Evolutionary conservation across 2,329 filamentous ascomycete genomes (phyloP).

Genomic region (Metarhizium anisopliae): DNA sequence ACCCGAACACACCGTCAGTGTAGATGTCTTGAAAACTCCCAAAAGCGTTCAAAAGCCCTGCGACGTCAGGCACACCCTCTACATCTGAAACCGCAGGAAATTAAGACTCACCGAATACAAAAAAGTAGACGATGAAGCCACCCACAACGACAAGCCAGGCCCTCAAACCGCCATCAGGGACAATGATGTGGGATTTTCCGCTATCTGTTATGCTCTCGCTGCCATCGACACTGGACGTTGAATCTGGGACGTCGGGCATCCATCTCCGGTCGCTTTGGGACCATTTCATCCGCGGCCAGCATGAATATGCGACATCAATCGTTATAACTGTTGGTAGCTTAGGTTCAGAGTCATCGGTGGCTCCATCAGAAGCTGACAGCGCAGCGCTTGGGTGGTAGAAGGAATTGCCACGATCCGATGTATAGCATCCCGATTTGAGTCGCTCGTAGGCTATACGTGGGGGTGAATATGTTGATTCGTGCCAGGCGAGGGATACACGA

Average conservation of each 20-base stretch:
- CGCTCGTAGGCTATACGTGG: background rate
- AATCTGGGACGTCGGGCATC: background rate
- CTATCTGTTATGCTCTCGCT: background rate
- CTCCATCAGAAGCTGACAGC: background rate
- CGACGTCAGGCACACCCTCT: background rate
- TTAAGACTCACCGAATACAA: slow-evolving; percentile 17
- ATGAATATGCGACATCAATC: background rate
- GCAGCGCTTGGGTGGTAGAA: background rate
- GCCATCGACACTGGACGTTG: background rate
- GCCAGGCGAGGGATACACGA: background rate
- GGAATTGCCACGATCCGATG: background rate
- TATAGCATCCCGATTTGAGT: background rate
- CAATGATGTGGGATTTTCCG: background rate
- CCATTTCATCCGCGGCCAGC: background rate
- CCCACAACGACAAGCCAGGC: slow-evolving; percentile 24
- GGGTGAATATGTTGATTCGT: background rate
- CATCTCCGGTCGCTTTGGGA: background rate
- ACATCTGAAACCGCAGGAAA: background rate
- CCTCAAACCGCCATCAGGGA: slow-evolving; percentile 17
- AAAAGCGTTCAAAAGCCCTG: slow-evolving; percentile 32
- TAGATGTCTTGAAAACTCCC: slow-evolving; percentile 49
- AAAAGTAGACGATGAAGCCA: slow-evolving; percentile 19
- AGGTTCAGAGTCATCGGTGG: background rate
- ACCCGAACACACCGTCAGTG: slow-evolving; percentile 8
- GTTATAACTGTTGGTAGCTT: background rate